Base-by-base conservation (phyloP, 2,329 filamentous ascomycete species). In the Ophiostoma perfectum region DNA sequence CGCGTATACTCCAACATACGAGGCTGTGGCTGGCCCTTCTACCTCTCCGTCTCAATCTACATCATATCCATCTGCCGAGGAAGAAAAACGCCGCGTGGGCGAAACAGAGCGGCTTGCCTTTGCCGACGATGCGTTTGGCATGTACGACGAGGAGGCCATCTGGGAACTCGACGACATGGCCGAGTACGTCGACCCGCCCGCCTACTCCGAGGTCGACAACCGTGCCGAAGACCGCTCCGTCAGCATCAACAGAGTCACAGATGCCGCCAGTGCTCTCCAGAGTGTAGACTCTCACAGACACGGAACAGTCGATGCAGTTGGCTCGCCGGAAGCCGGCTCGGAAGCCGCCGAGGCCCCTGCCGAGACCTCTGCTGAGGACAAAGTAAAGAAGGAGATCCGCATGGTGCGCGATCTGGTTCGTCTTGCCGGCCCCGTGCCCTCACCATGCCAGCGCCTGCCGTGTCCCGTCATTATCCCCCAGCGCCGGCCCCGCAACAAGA, bases 161-260 rank as follows among this genome's bases (percentile, higher is more conserved):
- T 74, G 73, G 73, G 72, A 73, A 52, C 72, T 74, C 52, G 73
- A 73, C 60, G 72, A 73, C 5, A 73, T 74, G 72, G 68, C 68
- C 2, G 71, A 73, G 64, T 68, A 66, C 9, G 65, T 71, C 2
- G 67, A 69, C 6, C 70, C 71, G 38, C 69, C 68, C 2, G 69
- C 72, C 1, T 70, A 72, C 52, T 52, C 64, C 2, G 70, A 70
- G 14, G 63, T 55, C 1, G 66, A 64, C 27, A 27, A 27, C 27
- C 27, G 27, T 27, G 27, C 27, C 27, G 27, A 27, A n/a, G 49
- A 36, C 7, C 18, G 49, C 45, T 5, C 45, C n/a, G 3, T 47
- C 4, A 18, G 6, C 27, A 18, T 27, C n/a, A 18, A 18, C 12
- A 9, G n/a, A 8, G 8, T 27, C 7, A 27, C 49, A 4, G 49